These are phyloP conservation scores for Mangifera indica DNA, from an alignment of 345 rosid species.

Conservation along the genomic window DNA sequence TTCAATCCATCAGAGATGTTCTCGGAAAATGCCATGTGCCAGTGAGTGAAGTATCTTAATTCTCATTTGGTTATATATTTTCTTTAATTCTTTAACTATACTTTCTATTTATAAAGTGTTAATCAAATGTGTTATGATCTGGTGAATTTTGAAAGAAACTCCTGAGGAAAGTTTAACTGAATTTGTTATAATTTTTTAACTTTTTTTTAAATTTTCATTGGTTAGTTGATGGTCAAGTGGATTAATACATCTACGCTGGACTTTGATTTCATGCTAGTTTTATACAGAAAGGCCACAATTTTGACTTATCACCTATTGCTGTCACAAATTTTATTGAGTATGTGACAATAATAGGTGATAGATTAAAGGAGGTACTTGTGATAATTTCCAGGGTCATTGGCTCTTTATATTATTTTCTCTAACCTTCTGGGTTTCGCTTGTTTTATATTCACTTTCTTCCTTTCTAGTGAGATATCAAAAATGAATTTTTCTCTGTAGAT, in stretches of 20 bases:
- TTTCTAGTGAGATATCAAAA: background rate
- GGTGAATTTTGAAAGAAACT: constrained; percentile 1
- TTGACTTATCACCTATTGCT: too few relatives aligned
- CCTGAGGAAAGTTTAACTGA: background rate
- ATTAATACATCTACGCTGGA: background rate
- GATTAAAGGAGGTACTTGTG: too few relatives aligned
- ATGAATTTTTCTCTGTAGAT: background rate
- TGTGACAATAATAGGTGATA: too few relatives aligned
- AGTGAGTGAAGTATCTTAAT: constrained; percentile 43
- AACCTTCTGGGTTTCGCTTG: too few relatives aligned
- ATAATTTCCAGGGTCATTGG: too few relatives aligned
- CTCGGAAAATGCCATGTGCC: constrained; percentile 81
- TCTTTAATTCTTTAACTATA: background rate
- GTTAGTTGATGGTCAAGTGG: too few relatives aligned
- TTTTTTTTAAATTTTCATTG: too few relatives aligned
- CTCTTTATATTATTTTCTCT: too few relatives aligned
- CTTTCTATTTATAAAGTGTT: background rate
- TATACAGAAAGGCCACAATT: background rate
- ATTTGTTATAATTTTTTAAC: too few relatives aligned
- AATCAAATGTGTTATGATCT: constrained; percentile 1
- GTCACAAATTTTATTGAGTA: background rate
- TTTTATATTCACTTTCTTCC: too few relatives aligned
- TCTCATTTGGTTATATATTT: background rate
- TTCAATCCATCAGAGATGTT: constrained; percentile 51
- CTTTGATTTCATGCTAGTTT: background rate